Evolutionary conservation across 371 early-diverging fungal genomes (phyloP).

Genomic region (Mortierella sp.): DNA sequence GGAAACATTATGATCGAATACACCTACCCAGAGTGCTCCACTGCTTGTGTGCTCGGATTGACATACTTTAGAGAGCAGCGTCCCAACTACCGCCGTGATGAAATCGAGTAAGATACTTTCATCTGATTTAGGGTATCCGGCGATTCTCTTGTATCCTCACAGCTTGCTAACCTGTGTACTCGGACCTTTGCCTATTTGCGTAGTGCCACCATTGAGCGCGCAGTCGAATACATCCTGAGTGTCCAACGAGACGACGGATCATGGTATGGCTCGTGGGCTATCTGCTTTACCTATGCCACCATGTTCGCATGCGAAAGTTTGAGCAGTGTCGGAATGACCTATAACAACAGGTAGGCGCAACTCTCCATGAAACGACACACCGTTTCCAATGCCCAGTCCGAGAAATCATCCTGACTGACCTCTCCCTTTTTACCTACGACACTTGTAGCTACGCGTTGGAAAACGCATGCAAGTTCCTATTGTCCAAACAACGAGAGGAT

Average conservation of each 20-base stretch:
- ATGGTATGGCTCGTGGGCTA: conserved; percentile 97
- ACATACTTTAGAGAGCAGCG: conserved; percentile 78
- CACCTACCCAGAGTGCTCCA: conserved; percentile 96
- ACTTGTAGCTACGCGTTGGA: conserved; percentile 56
- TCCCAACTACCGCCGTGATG: conserved; percentile 83
- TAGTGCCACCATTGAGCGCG: conserved; percentile 61
- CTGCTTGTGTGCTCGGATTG: conserved; percentile 89
- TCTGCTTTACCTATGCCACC: conserved; percentile 97
- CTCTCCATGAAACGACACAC: background rate
- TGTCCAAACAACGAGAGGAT: conserved; percentile 86
- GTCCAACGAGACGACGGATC: conserved; percentile 87
- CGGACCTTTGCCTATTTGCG: too few species aligned
- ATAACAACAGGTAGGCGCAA: conserved; percentile 73
- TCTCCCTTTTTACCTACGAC: background rate
- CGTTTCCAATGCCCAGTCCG: too few species aligned
- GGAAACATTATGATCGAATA: conserved; percentile 97
- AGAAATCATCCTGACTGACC: too few species aligned
- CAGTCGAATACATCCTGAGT: conserved; percentile 76
- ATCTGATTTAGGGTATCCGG: background rate
- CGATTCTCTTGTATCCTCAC: background rate
- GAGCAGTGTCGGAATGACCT: conserved; percentile 84
- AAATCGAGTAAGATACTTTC: conserved; percentile 73
- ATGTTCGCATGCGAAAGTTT: conserved; percentile 93
- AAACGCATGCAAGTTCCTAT: conserved; percentile 87
- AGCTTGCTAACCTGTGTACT: too few species aligned